Evolutionary conservation across 345 rosid genomes (phyloP).

Genomic region (Citrus unshiu): DNA sequence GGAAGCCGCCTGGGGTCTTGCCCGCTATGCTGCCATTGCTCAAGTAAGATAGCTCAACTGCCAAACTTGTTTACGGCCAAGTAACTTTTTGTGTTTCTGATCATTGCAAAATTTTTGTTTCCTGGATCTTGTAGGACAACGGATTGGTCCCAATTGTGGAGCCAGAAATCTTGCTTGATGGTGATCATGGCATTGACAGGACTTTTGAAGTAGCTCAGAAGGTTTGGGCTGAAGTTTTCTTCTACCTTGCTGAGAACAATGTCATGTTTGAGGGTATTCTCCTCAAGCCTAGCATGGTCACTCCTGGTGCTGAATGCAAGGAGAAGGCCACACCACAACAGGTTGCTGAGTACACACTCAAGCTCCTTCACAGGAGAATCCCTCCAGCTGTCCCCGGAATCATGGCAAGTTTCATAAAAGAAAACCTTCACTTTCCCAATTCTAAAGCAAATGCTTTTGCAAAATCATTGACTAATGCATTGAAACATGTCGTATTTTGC

Average conservation of each 20-base stretch:
- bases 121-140: slow-evolving; percentile 54
- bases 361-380: slow-evolving; percentile 80
- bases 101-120: slow-evolving; percentile 5
- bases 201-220: slow-evolving; percentile 90
- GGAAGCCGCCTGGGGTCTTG: slow-evolving; percentile 99
- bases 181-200: slow-evolving; percentile 90
- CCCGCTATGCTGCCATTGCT: slow-evolving; percentile 91
- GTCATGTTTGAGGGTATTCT: slow-evolving; percentile 96
- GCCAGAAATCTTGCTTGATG: slow-evolving; percentile 97
- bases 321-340: slow-evolving; percentile 77
- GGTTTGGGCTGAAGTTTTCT: slow-evolving; percentile 99
- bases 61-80: neutral
- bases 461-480: neutral
- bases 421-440: neutral
- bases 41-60: slow-evolving; percentile 41
- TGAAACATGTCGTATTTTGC: slow-evolving; percentile 20
- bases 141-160: slow-evolving; percentile 98
- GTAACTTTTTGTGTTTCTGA: neutral
- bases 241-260: slow-evolving; percentile 92
- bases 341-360: slow-evolving; percentile 91
- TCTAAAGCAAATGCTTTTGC: neutral
- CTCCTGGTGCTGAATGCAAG: slow-evolving; percentile 96
- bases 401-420: slow-evolving; percentile 60
- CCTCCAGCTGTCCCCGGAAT: slow-evolving; percentile 96
- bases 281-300: slow-evolving; percentile 98